phyloP scores from a whole-genome alignment of 257 asterid species.

The Solanum commersonii region DNA sequence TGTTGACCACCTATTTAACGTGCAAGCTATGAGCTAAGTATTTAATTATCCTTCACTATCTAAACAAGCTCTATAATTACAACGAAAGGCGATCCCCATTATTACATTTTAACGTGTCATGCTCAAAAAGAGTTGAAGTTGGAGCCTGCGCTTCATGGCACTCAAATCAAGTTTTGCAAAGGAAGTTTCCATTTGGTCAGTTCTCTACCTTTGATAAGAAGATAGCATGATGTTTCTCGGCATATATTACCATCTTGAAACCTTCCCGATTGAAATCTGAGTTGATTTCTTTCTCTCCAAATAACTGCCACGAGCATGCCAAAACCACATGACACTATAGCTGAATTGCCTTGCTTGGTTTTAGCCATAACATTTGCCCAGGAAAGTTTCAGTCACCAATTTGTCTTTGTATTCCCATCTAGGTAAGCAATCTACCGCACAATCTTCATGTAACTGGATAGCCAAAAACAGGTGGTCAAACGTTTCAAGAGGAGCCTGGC shows the following conservation, averaged over 20 bases:
- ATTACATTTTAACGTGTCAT: no score
- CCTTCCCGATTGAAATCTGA: no score
- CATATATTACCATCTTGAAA: neutral
- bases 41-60: no score
- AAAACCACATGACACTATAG: neutral
- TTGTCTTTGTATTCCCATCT: neutral
- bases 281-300: neutral
- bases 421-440: no score
- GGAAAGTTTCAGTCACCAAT: neutral
- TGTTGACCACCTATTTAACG: no score
- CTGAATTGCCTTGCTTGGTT: neutral
- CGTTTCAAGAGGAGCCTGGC: neutral
- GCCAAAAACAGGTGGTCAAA: neutral
- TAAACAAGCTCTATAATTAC: no score
- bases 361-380: neutral
- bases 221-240: no score
- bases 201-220: neutral
- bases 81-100: no score
- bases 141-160: neutral
- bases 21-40: no score
- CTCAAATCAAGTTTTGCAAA: neutral
- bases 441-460: neutral
- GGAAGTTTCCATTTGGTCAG: neutral
- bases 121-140: no score
- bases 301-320: neutral